These are phyloP conservation scores for Oryza australiensis DNA, from an alignment of 176 grass and related monocot species.

Conservation along the genomic window DNA sequence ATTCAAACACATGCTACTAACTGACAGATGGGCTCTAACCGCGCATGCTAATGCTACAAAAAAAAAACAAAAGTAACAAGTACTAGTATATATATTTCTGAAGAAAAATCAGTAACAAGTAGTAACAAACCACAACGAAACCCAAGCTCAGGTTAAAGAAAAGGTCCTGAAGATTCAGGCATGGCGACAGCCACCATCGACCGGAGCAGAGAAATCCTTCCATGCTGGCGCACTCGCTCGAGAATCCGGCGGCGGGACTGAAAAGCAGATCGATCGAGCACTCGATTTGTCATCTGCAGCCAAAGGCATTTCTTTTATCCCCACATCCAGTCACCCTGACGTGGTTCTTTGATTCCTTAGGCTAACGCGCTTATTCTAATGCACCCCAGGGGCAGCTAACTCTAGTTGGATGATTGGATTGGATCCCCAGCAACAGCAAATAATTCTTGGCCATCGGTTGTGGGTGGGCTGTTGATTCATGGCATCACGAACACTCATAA, in stretches of 20 bases:
- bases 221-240: constrained; percentile 1
- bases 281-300: constrained; percentile 21
- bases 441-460: not conserved
- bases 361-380: constrained; percentile 24
- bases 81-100: too few relatives aligned
- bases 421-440: not conserved
- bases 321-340: constrained; percentile 38
- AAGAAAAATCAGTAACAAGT: not conserved
- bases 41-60: not conserved
- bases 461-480: constrained; percentile 34
- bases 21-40: not conserved
- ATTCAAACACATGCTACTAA: not conserved
- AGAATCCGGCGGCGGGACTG: constrained; percentile 27
- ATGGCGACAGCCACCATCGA: not conserved
- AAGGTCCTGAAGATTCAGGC: constrained; percentile 2
- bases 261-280: constrained; percentile 23
- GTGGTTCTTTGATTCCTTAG: constrained; percentile 48
- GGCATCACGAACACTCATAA: constrained; percentile 27
- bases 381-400: not conserved
- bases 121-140: not conserved
- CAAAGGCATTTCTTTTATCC: constrained; percentile 14
- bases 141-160: not conserved
- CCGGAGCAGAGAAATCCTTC: not conserved
- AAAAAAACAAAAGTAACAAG: not conserved
- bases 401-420: constrained; percentile 16